A percentile compares a stretch with the other conserved stretches of the same genome.
Evolutionary conservation across 495 filamentous ascomycete species (phyloP).

Genomic region (Neurospora sp.): DNA sequence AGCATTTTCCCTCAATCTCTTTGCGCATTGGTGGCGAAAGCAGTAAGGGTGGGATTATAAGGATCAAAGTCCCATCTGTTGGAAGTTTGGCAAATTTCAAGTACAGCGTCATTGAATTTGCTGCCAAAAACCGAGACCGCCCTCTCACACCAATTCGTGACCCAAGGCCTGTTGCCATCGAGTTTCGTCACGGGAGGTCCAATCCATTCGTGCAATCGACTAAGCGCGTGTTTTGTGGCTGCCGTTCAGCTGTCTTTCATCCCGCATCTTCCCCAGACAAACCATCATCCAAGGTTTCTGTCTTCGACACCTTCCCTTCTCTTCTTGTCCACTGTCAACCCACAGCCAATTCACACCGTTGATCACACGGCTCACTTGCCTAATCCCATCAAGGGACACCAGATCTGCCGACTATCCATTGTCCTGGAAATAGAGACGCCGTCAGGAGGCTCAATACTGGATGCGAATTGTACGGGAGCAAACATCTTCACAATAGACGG

Average conservation of each 20-base stretch:
- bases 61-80: not conserved
- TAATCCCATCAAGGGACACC: not conserved
- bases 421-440: not conserved
- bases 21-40: not conserved
- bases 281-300: conserved; percentile 1
- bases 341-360: not conserved
- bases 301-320: not conserved
- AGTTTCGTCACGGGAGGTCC: not conserved
- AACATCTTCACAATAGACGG: not conserved
- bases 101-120: not conserved
- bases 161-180: not conserved
- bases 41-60: not conserved
- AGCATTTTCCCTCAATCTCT: not conserved
- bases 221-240: conserved; percentile 8
- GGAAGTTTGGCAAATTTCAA: not conserved
- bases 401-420: not conserved
- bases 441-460: not conserved
- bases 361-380: not conserved
- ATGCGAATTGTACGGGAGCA: not conserved
- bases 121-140: not conserved
- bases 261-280: conserved; percentile 14
- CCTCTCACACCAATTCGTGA: not conserved
- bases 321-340: not conserved
- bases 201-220: not conserved
- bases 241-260: conserved; percentile 17